Evolutionary conservation across 768 basidiomycete species (phyloP), one percentile per base, ranked within the genome.

Genomic region (Hericium rajendrae): DNA sequence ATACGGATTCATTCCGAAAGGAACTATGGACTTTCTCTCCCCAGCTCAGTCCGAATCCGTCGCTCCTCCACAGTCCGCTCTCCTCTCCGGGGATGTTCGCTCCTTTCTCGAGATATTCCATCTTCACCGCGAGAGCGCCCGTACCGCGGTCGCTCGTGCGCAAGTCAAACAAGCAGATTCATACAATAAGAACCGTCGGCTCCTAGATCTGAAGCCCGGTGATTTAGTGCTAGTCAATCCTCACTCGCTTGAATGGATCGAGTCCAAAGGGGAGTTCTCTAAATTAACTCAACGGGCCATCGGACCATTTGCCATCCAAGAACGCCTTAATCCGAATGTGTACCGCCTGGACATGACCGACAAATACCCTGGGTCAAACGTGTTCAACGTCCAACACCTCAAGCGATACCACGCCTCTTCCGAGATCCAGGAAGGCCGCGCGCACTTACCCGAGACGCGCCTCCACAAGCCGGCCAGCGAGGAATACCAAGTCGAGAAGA

Each of bases 351-450:
- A 59, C n/a, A n/a, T n/a, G n/a, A n/a, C n/a, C n/a, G n/a, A n/a
- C n/a, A n/a, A n/a, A n/a, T n/a, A n/a, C n/a, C n/a, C 16, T 68
- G 62, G 63, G 22, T 62, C 65, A 40, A 60, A 62, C 3, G 60
- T 69, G 4, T 11, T 69, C 3, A 67, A 69, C 48, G 61, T 66
- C 6, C 49, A 54, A 13, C 67, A 69, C 43, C 60, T 69, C 2
- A 53, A 60, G n/a, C 43, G 41, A 12, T 69, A 68, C 54, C 26
- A 57, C n/a, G n/a, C n/a, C 2, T 4, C 40, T 22, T 68, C 64
- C 1, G 63, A 63, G 6, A 9, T 26, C 0, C 55, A 62, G 51
- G 55, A 65, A 24, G 65, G 62, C 6, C 32, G 53, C n/a, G 3
- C 43, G 13, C 13, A 22, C 20, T 2, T 37, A 20, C 48, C 53